These are phyloP conservation scores for Pichiaceae sp. DNA, from an alignment of 1,139 yeast genomes.

Conservation along the genomic window DNA sequence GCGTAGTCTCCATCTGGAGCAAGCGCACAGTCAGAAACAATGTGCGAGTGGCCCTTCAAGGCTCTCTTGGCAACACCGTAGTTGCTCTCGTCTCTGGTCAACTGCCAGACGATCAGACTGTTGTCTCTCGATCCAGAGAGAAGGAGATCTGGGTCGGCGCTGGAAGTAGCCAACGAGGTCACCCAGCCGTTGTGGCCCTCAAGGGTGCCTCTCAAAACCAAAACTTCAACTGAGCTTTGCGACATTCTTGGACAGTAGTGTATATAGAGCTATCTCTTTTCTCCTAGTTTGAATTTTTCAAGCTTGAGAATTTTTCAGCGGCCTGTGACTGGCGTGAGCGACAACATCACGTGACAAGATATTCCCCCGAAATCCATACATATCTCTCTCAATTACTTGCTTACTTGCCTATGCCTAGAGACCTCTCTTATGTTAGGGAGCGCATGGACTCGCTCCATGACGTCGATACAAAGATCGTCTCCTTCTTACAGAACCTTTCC, in stretches of 20 bases:
- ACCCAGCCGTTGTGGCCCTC: constrained; percentile 96
- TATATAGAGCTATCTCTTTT: too few relatives aligned
- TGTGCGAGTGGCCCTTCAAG: constrained; percentile 98
- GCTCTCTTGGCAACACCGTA: constrained; percentile 99
- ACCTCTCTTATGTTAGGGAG: constrained; percentile 13
- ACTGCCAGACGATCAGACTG: constrained; percentile 97
- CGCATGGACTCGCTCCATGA: constrained; percentile 22
- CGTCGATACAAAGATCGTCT: constrained; percentile 29
- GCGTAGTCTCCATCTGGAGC: constrained; percentile 99
- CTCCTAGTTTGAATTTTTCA: too few relatives aligned
- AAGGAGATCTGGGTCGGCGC: constrained; percentile 96
- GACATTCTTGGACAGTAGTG: constrained; percentile 14
- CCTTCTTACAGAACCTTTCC: constrained; percentile 32
- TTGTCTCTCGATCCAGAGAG: constrained; percentile 99
- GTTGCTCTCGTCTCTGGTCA: constrained; percentile 94
- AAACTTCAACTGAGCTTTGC: constrained; percentile 56
- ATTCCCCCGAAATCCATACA: too few relatives aligned
- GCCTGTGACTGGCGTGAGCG: too few relatives aligned
- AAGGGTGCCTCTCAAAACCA: constrained; percentile 98
- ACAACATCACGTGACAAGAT: too few relatives aligned
- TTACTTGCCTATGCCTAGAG: not conserved
- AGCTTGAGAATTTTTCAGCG: too few relatives aligned
- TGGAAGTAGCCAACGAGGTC: constrained; percentile 96
- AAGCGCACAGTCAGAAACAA: constrained; percentile 95
- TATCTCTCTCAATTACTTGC: too few relatives aligned